Evolutionary conservation across 768 basidiomycete genomes (phyloP).

Genomic region (Daedaleopsis nitida): DNA sequence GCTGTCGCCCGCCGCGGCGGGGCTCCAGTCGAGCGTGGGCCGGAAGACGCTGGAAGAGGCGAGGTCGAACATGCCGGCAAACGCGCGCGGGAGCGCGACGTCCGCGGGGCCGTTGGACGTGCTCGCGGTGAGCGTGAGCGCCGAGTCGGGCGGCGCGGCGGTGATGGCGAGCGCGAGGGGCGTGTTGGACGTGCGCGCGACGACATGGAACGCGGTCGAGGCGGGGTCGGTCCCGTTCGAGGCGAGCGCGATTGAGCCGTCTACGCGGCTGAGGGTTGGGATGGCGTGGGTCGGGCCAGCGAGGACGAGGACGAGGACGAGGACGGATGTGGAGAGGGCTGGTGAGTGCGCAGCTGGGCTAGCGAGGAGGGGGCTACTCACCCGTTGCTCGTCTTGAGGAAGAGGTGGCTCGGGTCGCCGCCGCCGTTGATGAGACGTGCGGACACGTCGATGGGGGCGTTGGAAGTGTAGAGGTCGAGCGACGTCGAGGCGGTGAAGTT

Average conservation of each 20-base stretch:
- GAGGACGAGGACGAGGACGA: no score
- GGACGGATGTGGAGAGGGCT: neutral
- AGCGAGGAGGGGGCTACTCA: constrained; percentile 24
- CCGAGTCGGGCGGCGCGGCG: constrained; percentile 37
- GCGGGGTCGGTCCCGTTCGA: constrained; percentile 25
- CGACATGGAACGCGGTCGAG: constrained; percentile 38
- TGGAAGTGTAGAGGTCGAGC: constrained; percentile 37
- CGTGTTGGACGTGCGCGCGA: constrained; percentile 31
- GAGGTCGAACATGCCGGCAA: constrained; percentile 43
- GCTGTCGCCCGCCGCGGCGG: constrained; percentile 22
- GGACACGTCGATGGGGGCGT: constrained; percentile 34
- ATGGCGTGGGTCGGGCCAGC: no score
- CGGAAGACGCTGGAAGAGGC: constrained; percentile 26
- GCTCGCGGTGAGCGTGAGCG: constrained; percentile 31
- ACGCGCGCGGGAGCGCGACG: constrained; percentile 37
- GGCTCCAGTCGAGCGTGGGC: constrained; percentile 21
- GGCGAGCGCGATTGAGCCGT: constrained; percentile 34
- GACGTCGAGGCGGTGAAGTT: constrained; percentile 34
- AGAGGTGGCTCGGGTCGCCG: constrained; percentile 31
- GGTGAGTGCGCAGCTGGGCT: neutral
- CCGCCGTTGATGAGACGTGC: constrained; percentile 29
- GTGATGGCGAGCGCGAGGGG: constrained; percentile 30
- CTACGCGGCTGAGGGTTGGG: constrained; percentile 31
- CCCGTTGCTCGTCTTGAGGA: constrained; percentile 45
- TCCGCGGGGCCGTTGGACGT: constrained; percentile 32